A percentile compares a stretch with the other conserved stretches of the same genome.
phyloP scores from a whole-genome alignment of 192 early-diverging fungal species.

The Backusella westeae region DNA sequence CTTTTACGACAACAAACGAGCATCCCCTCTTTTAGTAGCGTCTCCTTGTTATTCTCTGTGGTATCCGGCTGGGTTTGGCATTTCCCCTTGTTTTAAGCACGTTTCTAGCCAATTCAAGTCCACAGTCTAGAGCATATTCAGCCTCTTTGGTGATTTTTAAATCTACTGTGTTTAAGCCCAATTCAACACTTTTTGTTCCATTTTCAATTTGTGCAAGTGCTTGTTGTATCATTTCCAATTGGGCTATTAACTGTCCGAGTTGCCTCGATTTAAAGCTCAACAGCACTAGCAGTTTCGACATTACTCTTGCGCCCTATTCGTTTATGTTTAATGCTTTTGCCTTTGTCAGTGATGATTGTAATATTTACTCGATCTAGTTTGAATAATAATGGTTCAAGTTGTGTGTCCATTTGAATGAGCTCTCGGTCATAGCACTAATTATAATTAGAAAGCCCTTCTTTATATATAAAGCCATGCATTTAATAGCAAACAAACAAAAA shows the following conservation, averaged over 20 bases:
- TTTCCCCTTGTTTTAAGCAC: neutral
- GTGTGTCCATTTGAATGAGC: neutral
- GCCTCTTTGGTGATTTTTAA: neutral
- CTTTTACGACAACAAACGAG: neutral
- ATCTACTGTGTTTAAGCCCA: neutral
- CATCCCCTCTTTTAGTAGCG: neutral
- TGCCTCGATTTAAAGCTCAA: neutral
- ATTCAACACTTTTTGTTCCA: conserved; percentile 6
- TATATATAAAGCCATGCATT: neutral
- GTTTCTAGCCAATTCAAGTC: neutral
- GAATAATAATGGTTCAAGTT: neutral
- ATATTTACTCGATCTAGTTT: neutral
- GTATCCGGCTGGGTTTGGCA: neutral
- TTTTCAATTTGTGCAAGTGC: conserved; percentile 5
- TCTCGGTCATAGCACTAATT: neutral
- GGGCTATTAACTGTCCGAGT: neutral
- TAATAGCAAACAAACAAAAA: neutral
- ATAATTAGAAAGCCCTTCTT: neutral
- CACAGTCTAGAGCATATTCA: neutral
- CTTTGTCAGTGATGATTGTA: neutral
- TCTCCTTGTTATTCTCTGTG: neutral
- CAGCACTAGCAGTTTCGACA: neutral
- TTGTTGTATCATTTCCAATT: conserved; percentile 3
- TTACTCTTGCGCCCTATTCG: neutral
- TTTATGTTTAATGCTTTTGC: too few species aligned